phyloP scores from a whole-genome alignment of 2,329 filamentous ascomycete species.

The Raffaelea ambrosiae region DNA sequence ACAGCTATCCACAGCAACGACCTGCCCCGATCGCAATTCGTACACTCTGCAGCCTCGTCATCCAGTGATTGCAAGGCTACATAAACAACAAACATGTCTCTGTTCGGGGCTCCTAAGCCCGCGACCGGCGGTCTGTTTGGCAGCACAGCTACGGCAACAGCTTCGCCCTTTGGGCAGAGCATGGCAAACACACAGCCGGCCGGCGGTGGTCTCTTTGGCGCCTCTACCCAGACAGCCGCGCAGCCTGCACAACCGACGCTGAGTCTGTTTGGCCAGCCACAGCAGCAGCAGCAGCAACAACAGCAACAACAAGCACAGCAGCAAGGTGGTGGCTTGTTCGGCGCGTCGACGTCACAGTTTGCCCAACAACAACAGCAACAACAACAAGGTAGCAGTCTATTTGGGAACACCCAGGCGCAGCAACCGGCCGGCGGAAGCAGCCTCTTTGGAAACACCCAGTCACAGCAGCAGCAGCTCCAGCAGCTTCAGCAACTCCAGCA shows the following conservation, averaged over 20 bases:
- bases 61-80: too few relatives aligned
- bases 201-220: constrained; percentile 25
- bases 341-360: constrained; percentile 1
- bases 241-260: neutral
- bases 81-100: constrained; percentile 13
- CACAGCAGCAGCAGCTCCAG: constrained; percentile 24
- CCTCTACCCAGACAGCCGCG: neutral
- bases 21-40: too few relatives aligned
- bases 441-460: constrained; percentile 11
- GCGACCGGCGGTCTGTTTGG: constrained; percentile 7
- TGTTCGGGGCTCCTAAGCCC: constrained; percentile 12
- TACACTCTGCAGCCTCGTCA: neutral
- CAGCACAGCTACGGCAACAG: neutral
- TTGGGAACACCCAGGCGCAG: neutral
- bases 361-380: too few relatives aligned
- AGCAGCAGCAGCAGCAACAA: too few relatives aligned
- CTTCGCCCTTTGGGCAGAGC: constrained; percentile 1
- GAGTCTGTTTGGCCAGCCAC: neutral
- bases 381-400: neutral
- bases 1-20: too few relatives aligned
- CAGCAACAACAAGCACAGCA: neutral
- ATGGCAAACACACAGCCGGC: constrained; percentile 1
- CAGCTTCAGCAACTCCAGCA: constrained; percentile 28
- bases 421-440: neutral
- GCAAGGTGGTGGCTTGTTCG: constrained; percentile 6